Evolutionary conservation across 306 rosid genomes (phyloP), one percentile per base, ranked within the genome.

Genomic region (Casuarina equisetifolia): DNA sequence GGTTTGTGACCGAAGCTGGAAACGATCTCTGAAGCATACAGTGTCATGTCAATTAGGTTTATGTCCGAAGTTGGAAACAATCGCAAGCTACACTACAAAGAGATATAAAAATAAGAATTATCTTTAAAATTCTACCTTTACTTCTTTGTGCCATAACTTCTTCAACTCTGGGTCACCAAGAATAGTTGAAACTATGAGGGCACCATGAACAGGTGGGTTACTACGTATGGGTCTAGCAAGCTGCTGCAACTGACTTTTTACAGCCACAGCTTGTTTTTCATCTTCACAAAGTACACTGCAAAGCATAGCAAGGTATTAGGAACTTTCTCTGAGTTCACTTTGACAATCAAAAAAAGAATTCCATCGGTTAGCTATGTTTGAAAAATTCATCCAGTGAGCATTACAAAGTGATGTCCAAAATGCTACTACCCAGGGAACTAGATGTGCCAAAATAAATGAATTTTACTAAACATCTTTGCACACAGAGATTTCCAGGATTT

Each of bases 221-320:
- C 98, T 95, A 70, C 92, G 92, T 97, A 92, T 95, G 72, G 98
- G 97, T 85, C 98, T 87, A 73, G 95, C 90, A 85, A 95, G 90
- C 80, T 77, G 86, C 91, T 92, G 98, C 86, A 95, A 82, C 82
- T 92, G 98, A 74, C 96, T 95, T 88, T 92, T 95, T 55, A 92
- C 98, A 61, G 97, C 96, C 78, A 90, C 88, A 0, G 97, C 97
- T 86, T 95, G 97, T 78, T 89, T 95, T 84, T 91, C 92, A 78
- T 95, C 92, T 79, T 95, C 96, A 63, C 98, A 95, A 68, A 95
- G 93, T 79, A 95, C 63, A 59, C 98, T 95, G 89, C 78, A 84
- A 71, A 70, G 55, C 79, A 64, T 58, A 12, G 74, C 11, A 25
- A 78, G 67, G 71, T 43, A 46, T 45, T 51, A 75, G 72, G 13